phyloP scores from a whole-genome alignment of 2,329 filamentous ascomycete species.

The Nigrospora osmanthi region DNA sequence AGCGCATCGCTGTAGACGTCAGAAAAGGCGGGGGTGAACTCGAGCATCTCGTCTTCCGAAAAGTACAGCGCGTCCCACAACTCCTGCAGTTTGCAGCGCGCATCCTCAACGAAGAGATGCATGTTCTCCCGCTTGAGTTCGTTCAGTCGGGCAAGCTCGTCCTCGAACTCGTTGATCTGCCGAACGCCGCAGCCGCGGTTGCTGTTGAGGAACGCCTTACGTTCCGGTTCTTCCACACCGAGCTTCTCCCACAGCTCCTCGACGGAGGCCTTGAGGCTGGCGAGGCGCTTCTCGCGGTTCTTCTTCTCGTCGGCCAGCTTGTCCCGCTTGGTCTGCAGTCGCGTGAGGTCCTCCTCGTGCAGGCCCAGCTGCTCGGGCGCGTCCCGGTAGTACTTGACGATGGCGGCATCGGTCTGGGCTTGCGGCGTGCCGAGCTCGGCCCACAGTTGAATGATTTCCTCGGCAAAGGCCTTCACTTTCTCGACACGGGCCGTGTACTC shows the following conservation, averaged over 20 bases:
- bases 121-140: slow-evolving; percentile 94
- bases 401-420: slow-evolving; percentile 78
- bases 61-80: slow-evolving; percentile 93
- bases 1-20: slow-evolving; percentile 96
- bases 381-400: slow-evolving; percentile 85
- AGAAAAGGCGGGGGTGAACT: slow-evolving; percentile 93
- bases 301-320: slow-evolving; percentile 85
- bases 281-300: slow-evolving; percentile 67
- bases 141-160: slow-evolving; percentile 77
- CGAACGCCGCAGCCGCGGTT: slow-evolving; percentile 88
- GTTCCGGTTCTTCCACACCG: slow-evolving; percentile 72
- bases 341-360: slow-evolving; percentile 75
- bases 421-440: slow-evolving; percentile 91
- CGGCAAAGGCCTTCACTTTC: slow-evolving; percentile 64
- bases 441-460: slow-evolving; percentile 91
- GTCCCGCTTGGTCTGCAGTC: slow-evolving; percentile 67
- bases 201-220: slow-evolving; percentile 74
- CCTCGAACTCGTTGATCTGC: slow-evolving; percentile 92
- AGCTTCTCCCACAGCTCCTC: slow-evolving; percentile 85
- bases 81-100: slow-evolving; percentile 81
- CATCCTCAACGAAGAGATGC: slow-evolving; percentile 92
- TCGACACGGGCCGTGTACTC: slow-evolving; percentile 83
- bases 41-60: slow-evolving; percentile 97
- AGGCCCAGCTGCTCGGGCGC: slow-evolving; percentile 90
- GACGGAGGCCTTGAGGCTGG: slow-evolving; percentile 69